phyloP scores from a whole-genome alignment of 2,329 filamentous ascomycete species.

The Raffaelea deltoideospora region DNA sequence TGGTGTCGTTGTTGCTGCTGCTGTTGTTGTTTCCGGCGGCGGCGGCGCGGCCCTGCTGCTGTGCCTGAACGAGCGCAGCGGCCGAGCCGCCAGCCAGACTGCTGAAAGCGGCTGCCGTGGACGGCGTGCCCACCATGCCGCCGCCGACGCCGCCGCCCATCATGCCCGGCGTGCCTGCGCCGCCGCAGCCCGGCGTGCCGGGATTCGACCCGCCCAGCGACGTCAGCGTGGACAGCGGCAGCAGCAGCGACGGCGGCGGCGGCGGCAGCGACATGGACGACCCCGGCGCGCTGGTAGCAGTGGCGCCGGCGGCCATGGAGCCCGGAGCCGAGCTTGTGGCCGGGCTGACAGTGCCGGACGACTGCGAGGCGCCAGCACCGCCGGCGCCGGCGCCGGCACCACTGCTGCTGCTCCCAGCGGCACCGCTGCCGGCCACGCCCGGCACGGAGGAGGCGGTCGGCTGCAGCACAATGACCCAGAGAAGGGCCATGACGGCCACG shows the following conservation, averaged over 20 bases:
- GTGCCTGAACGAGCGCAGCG: conserved; percentile 6
- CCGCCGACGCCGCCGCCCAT: too few species aligned
- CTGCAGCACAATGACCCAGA: conserved; percentile 69
- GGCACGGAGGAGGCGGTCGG: conserved; percentile 26
- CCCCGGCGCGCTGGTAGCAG: too few species aligned
- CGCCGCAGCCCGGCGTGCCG: not conserved
- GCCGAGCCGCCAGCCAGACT: not conserved
- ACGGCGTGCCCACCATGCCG: conserved; percentile 2
- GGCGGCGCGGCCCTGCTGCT: conserved; percentile 10
- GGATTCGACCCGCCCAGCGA: conserved; percentile 1
- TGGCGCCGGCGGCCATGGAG: not conserved
- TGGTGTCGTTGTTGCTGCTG: conserved; percentile 1
- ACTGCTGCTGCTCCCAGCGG: not conserved
- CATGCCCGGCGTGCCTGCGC: conserved; percentile 3
- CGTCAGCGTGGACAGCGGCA: not conserved
- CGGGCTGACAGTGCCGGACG: not conserved
- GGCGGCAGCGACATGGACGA: not conserved
- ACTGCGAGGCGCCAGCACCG: conserved; percentile 5
- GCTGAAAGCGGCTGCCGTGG: not conserved
- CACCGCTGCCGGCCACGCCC: conserved; percentile 1
- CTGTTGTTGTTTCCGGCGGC: conserved; percentile 1
- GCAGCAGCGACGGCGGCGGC: not conserved
- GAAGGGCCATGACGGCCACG: conserved; percentile 73
- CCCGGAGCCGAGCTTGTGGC: not conserved
- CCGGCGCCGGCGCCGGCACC: conserved; percentile 11